Percentiles rank a stretch among this genome's conserved stretches.
These are phyloP conservation scores for Raphanus sativus DNA, from an alignment of 345 rosid genomes.

Conservation along the genomic window DNA sequence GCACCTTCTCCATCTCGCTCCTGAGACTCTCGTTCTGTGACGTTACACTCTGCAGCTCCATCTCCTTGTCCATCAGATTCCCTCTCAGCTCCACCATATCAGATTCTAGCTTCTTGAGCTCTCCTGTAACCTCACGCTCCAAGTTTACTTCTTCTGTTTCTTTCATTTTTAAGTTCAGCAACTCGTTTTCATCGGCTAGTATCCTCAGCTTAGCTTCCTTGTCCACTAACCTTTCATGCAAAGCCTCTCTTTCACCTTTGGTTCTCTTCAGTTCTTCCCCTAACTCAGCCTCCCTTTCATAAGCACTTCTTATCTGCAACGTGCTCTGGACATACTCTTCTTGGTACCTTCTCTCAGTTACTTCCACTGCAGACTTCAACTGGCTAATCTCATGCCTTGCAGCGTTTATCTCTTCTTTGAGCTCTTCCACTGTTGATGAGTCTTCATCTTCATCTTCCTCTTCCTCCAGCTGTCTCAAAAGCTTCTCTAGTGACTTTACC, in stretches of 20 bases:
- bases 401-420: conserved; percentile 53
- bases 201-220: conserved; percentile 62
- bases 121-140: conserved; percentile 40
- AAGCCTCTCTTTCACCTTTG: conserved; percentile 49
- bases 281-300: conserved; percentile 66
- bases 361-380: conserved; percentile 66
- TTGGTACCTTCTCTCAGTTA: conserved; percentile 76
- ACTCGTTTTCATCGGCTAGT: conserved; percentile 50
- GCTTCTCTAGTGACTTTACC: conserved; percentile 63
- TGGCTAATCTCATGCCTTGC: conserved; percentile 62
- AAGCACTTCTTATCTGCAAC: conserved; percentile 80
- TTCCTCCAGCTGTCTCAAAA: conserved; percentile 58
- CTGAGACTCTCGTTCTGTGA: conserved; percentile 60
- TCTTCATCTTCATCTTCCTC: too few relatives aligned
- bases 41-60: conserved; percentile 46
- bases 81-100: conserved; percentile 57
- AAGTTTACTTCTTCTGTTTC: conserved; percentile 30
- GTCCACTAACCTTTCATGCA: conserved; percentile 53
- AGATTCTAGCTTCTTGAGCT: conserved; percentile 57
- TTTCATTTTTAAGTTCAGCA: conserved; percentile 48
- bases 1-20: conserved; percentile 50
- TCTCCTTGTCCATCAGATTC: conserved; percentile 51
- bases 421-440: conserved; percentile 41
- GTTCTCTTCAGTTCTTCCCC: conserved; percentile 55
- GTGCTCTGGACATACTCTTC: conserved; percentile 88